Evolutionary conservation across 2,329 filamentous ascomycete genomes (phyloP).

Genomic region (Trichoderma semiorbis): DNA sequence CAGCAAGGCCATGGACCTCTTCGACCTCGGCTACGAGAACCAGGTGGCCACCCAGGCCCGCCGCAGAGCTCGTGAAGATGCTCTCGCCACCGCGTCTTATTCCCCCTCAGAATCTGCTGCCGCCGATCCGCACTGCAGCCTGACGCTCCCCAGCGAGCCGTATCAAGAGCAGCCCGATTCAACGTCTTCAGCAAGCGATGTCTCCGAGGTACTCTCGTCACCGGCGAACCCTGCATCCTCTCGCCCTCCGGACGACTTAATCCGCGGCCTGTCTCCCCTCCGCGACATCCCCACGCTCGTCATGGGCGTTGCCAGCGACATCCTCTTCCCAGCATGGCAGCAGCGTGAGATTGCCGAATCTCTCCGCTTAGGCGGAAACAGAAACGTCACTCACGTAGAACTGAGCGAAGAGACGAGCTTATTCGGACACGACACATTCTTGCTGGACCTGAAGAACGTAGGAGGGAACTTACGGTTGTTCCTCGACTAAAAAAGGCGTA

Average conservation of each 20-base stretch:
- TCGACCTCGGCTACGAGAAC: slow-evolving; percentile 76
- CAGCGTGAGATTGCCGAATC: slow-evolving; percentile 90
- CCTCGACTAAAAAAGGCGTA: slow-evolving; percentile 45
- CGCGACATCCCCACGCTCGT: slow-evolving; percentile 79
- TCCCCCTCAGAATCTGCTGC: slow-evolving; percentile 50
- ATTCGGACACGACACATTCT: slow-evolving; percentile 95
- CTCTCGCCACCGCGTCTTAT: slow-evolving; percentile 55
- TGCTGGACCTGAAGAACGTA: slow-evolving; percentile 88
- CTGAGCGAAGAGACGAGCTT: slow-evolving; percentile 89
- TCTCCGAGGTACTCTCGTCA: slow-evolving; percentile 27
- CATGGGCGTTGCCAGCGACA: slow-evolving; percentile 92
- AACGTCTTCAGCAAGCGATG: slow-evolving; percentile 24
- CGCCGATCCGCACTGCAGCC: slow-evolving; percentile 54
- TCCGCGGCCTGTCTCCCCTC: slow-evolving; percentile 68
- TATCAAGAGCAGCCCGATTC: slow-evolving; percentile 75
- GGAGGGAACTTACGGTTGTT: slow-evolving; percentile 81
- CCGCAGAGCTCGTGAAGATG: slow-evolving; percentile 57
- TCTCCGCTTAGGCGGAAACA: slow-evolving; percentile 72
- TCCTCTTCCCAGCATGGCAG: slow-evolving; percentile 96
- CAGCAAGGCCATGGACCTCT: slow-evolving; percentile 98
- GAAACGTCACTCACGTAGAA: slow-evolving; percentile 80
- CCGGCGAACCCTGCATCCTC: slow-evolving; percentile 33
- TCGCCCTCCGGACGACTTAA: slow-evolving; percentile 72
- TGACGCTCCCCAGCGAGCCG: slow-evolving; percentile 77
- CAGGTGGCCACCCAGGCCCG: slow-evolving; percentile 62